Evolutionary conservation across 2,329 filamentous ascomycete species (phyloP), one percentile per base, ranked within the genome.

Genomic region (Volutella citrinella): DNA sequence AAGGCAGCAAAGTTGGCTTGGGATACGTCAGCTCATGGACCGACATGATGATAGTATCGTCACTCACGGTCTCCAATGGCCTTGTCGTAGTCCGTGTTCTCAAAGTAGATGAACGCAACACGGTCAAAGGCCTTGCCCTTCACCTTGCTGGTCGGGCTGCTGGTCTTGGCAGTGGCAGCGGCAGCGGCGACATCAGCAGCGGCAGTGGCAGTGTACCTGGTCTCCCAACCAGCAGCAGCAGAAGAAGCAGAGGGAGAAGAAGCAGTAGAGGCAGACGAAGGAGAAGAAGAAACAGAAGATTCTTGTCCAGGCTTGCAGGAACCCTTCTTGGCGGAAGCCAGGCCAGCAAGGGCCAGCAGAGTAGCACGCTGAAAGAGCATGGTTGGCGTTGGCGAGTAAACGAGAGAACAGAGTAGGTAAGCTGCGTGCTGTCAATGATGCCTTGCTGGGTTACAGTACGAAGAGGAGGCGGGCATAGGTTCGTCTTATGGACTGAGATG

Each of bases 101-200:
- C 85, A 27, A 88, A 70, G 82, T 84, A 89, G 56, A 90, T 79
- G 32, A 80, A 75, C 29, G 80, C 78, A 43, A 87, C 79, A 12
- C 85, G 78, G 55, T 88, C 75, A 54, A 89, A 90, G 0, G 72
- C 78, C 54, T 82, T 78, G 42, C 87, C 87, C 54, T 78, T 72
- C 32, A 89, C 78, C 50, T 78, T 56, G 56, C 72, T 80, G 19
- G 72, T 78, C 3, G 80, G 78, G 41, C 76, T 78, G 41, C 64
- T 61, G 2, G 80, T 80, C 54, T 70, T 68, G 10, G 78, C 79
- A 2, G 76, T 82, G 7, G 79, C 79, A 32, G 69, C 70, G 17
- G 77, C 76, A 13, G 70, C 69, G 6, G 68, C 66, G 7, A 82
- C 76, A 27, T 66, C 65, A 14, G 65, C 56, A 13, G 69, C 55